phyloP scores from a whole-genome alignment of 2,329 filamentous ascomycete species.

The Ceratocystis papillata region DNA sequence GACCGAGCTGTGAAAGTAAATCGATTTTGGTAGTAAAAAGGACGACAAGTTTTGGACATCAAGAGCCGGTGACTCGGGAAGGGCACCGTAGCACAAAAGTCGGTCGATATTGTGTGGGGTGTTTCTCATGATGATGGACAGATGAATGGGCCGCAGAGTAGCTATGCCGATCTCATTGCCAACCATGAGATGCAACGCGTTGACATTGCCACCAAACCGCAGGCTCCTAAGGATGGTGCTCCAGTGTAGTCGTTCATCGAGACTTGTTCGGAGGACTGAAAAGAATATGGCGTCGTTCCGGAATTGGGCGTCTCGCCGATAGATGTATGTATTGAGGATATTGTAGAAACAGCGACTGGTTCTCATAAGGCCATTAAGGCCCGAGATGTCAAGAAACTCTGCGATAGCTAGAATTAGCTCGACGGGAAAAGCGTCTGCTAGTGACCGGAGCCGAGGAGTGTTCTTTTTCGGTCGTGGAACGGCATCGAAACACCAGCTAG shows the following conservation, averaged over 20 bases:
- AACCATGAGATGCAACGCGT: slow-evolving; percentile 12
- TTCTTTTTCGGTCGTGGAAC: neutral
- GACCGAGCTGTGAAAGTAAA: slow-evolving; percentile 12
- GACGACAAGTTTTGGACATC: slow-evolving; percentile 5
- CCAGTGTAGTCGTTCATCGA: neutral
- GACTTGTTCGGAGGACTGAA: slow-evolving; percentile 6
- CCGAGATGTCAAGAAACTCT: slow-evolving; percentile 11
- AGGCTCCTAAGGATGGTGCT: slow-evolving; percentile 14
- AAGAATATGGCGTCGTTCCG: slow-evolving; percentile 15
- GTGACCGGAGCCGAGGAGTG: neutral
- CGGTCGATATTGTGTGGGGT: slow-evolving; percentile 12
- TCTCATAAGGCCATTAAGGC: slow-evolving; percentile 11
- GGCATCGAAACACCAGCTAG: neutral
- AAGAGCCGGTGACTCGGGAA: neutral
- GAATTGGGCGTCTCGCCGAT: slow-evolving; percentile 4
- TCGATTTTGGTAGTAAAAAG: slow-evolving; percentile 6
- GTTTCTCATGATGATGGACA: slow-evolving; percentile 14
- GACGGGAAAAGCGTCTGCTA: slow-evolving; percentile 9
- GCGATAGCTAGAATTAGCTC: slow-evolving; percentile 17
- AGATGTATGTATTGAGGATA: slow-evolving; percentile 15
- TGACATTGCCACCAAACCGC: slow-evolving; percentile 14
- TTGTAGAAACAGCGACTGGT: slow-evolving; percentile 3
- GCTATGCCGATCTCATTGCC: slow-evolving; percentile 5
- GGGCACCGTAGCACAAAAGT: slow-evolving; percentile 13
- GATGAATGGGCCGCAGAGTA: slow-evolving; percentile 17